These are phyloP conservation scores for Mallotus repandus DNA, from an alignment of 441 rosid species.

Conservation along the genomic window DNA sequence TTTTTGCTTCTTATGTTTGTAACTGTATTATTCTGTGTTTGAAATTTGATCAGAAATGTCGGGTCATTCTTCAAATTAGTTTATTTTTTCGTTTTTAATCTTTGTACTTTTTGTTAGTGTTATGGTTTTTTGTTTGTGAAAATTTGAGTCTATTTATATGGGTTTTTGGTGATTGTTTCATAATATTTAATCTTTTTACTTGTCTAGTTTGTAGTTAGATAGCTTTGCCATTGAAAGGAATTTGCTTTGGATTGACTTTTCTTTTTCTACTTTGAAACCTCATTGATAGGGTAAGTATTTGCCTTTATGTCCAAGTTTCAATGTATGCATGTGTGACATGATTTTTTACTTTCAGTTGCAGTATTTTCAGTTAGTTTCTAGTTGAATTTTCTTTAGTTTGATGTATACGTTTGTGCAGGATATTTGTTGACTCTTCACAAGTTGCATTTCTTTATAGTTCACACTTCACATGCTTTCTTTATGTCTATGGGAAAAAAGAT, in stretches of 20 bases:
- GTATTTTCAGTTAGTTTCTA: slow-evolving; percentile 3
- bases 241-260: not conserved
- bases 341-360: not conserved
- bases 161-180: not conserved
- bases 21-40: not conserved
- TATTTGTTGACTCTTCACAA: not conserved
- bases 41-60: too few relatives aligned
- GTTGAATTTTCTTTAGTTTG: not conserved
- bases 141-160: not conserved
- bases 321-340: not conserved
- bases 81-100: too few relatives aligned
- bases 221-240: not conserved
- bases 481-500: not conserved
- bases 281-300: not conserved
- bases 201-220: not conserved
- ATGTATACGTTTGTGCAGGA: not conserved
- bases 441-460: not conserved
- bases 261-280: not conserved
- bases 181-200: not conserved
- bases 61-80: too few relatives aligned
- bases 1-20: not conserved
- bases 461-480: slow-evolving; percentile 3
- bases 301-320: not conserved
- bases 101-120: too few relatives aligned
- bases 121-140: not conserved